Evolutionary conservation across 768 basidiomycete genomes (phyloP).

Genomic region (Phlebiopsis gigantea): DNA sequence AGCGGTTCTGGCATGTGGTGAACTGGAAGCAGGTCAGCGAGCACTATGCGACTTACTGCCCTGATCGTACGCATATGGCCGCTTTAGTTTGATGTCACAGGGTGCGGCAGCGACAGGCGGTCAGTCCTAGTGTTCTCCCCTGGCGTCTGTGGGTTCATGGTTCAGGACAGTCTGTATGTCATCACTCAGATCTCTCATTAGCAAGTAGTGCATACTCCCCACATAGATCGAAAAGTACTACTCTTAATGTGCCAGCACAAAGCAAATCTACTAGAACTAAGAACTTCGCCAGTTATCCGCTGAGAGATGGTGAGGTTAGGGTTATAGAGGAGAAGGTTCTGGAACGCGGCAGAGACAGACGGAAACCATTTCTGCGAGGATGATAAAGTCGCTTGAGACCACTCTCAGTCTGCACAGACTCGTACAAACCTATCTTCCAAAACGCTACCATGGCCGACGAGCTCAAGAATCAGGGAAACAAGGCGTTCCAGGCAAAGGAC

Average conservation of each 20-base stretch:
- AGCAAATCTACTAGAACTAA: background rate
- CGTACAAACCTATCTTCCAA: background rate
- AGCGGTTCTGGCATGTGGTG: constrained; percentile 77
- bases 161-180: background rate
- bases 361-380: background rate
- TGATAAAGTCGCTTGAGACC: constrained; percentile 4
- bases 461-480: constrained; percentile 92
- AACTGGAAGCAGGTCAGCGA: constrained; percentile 63
- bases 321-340: constrained; percentile 8
- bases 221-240: background rate
- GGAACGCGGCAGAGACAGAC: constrained; percentile 3
- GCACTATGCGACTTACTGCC: constrained; percentile 1
- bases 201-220: background rate
- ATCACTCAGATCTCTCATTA: background rate
- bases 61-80: background rate
- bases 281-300: no score
- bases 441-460: constrained; percentile 30
- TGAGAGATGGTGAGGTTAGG: no score
- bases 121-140: no score
- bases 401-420: background rate
- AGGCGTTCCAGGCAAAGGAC: constrained; percentile 90
- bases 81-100: no score
- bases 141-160: no score
- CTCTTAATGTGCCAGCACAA: background rate
- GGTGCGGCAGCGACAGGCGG: no score